Evolutionary conservation across 139 green algal species (phyloP).

Genomic region (Mesotaenium endlicherianum): DNA sequence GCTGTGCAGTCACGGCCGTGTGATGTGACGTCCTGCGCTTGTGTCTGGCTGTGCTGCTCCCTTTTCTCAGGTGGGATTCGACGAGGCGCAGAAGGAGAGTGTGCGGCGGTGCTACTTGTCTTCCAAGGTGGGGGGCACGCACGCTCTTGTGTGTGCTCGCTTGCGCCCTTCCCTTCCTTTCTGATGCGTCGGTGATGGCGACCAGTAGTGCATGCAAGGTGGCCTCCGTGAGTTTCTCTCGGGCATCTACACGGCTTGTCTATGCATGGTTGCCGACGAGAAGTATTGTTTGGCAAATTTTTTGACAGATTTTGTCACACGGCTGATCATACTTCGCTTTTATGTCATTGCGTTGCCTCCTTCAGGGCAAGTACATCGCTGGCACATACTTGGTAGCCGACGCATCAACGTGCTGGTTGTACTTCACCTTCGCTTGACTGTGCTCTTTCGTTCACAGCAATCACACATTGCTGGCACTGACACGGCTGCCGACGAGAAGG

Average conservation of each 20-base stretch:
- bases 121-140: not conserved
- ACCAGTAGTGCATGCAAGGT: not conserved
- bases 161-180: not conserved
- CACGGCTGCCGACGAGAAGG: no score
- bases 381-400: no score
- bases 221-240: not conserved
- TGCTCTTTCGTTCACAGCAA: no score
- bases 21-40: not conserved
- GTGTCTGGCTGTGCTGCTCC: not conserved
- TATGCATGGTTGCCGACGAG: slow-evolving; percentile 68
- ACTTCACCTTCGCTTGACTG: no score
- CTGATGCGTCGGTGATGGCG: not conserved
- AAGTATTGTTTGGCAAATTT: slow-evolving; percentile 81
- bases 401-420: no score
- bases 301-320: no score
- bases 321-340: no score
- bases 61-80: not conserved
- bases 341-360: no score
- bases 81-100: not conserved
- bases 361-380: no score
- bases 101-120: not conserved
- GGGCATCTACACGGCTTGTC: not conserved
- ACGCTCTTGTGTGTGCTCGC: not conserved
- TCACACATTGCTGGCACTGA: no score
- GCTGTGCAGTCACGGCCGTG: not conserved